Base-by-base conservation (phyloP, 2,329 filamentous ascomycete species). In the Aureobasidium subglaciale region DNA sequence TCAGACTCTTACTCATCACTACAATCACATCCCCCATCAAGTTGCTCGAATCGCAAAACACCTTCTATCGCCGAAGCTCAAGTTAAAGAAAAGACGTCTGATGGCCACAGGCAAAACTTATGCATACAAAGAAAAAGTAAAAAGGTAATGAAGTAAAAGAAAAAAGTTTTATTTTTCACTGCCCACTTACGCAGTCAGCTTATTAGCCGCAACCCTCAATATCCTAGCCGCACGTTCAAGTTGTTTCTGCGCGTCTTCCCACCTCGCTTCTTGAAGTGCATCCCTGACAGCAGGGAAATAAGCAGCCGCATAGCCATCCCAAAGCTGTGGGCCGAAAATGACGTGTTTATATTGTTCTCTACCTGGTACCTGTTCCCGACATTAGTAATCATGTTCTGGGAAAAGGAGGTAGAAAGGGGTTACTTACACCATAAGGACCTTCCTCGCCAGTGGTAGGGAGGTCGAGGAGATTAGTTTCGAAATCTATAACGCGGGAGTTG, bases 261-360 rank as follows among this genome's bases (percentile, higher is more conserved):
- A 91, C 63, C 95, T 82, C 24, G 81, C 80, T 4, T 77, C 79
- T 59, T 87, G 82, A 37, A 96, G 76, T 8, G 86, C 84, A 65
- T 96, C 91, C 56, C 89, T 80, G 56, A 96, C 87, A n/a, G 85
- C 86, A 0, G 92, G 92, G 72, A 95, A 95, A 59, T 82, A 82
- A 0, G 81, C 80, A 56, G 81, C 80, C 29, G 86, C 80, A 61
- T 85, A 81, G 34, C 80, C 82, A 30, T 84, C 85, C 86, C 89
- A 91, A 2, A 82, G 75, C 65, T 89, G 82, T 0, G 93, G 93
- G 1, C 88, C 92, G 67, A 91, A 95, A 56, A 99, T 74, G 65
- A 95, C 80, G 71, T 96, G 93, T 70, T 95, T 96, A 78, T 90
- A 99, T 72, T 97, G 93, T 5, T 87, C 88, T 61, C 92, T 85